Evolutionary conservation across 1,284 basidiomycete species (phyloP).

Genomic region (Hortiboletus rubellus): DNA sequence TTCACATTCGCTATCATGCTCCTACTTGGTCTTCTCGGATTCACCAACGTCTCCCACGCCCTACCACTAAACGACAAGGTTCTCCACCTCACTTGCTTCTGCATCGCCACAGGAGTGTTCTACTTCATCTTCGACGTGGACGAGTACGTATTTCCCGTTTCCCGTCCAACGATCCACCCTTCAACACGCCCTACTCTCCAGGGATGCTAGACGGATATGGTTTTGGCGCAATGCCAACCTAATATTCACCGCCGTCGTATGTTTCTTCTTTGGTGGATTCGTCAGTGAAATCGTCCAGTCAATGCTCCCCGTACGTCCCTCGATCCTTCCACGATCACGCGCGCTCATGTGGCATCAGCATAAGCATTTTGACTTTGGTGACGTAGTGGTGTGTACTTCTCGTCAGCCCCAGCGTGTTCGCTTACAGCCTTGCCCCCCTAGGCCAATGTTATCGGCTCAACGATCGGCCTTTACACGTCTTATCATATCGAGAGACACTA

Average conservation of each 20-base stretch:
- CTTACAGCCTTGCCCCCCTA: slow-evolving; percentile 31
- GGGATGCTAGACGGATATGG: slow-evolving; percentile 74
- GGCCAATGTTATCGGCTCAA: slow-evolving; percentile 83
- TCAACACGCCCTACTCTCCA: slow-evolving; percentile 29
- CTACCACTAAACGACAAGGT: slow-evolving; percentile 82
- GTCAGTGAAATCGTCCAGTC: slow-evolving; percentile 87
- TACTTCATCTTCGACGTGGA: slow-evolving; percentile 89
- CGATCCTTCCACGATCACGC: not conserved
- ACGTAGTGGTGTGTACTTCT: slow-evolving; percentile 60
- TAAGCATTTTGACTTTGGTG: slow-evolving; percentile 77
- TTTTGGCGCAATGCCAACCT: slow-evolving; percentile 80
- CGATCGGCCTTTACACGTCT: slow-evolving; percentile 65
- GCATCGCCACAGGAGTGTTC: slow-evolving; percentile 75
- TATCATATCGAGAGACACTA: slow-evolving; percentile 74
- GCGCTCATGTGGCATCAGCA: slow-evolving; percentile 44
- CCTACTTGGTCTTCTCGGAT: slow-evolving; percentile 67
- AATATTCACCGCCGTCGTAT: slow-evolving; percentile 66
- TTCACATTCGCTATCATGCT: slow-evolving; percentile 68
- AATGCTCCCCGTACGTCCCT: slow-evolving; percentile 61
- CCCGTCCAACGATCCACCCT: not conserved
- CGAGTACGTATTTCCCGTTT: slow-evolving; percentile 53
- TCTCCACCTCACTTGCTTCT: slow-evolving; percentile 81
- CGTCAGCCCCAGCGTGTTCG: slow-evolving; percentile 8
- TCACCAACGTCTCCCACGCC: slow-evolving; percentile 64
- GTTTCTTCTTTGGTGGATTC: slow-evolving; percentile 79